Percentiles rank a stretch among this genome's conserved stretches.
phyloP scores from a whole-genome alignment of 306 rosid genomes.

The cucumber (Cucumis sativus) region Cucumber_9930_V3 NC_026657.2:7295001-7295500 shows the following conservation, averaged over 20 bases:
- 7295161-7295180: background rate
- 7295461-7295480: background rate
- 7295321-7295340: conserved; percentile 94
- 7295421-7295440: conserved; percentile 40
- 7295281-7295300: conserved; percentile 1
- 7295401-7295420: conserved; percentile 79
- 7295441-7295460: background rate
- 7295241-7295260: background rate
- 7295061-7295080: conserved; percentile 90
- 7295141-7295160: background rate
- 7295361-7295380: conserved; percentile 84
- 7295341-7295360: conserved; percentile 82
- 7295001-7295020: conserved; percentile 96
- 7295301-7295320: conserved; percentile 67
- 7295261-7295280: background rate
- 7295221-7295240: background rate
- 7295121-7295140: background rate
- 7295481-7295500: background rate
- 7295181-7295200: background rate
- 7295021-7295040: conserved; percentile 97
- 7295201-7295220: background rate
- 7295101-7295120: background rate
- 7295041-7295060: conserved; percentile 94
- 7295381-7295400: conserved; percentile 89
- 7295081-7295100: conserved; percentile 37